phyloP scores from a whole-genome alignment of 2,329 filamentous ascomycete species.

The Albophoma yamanashiensis region DNA sequence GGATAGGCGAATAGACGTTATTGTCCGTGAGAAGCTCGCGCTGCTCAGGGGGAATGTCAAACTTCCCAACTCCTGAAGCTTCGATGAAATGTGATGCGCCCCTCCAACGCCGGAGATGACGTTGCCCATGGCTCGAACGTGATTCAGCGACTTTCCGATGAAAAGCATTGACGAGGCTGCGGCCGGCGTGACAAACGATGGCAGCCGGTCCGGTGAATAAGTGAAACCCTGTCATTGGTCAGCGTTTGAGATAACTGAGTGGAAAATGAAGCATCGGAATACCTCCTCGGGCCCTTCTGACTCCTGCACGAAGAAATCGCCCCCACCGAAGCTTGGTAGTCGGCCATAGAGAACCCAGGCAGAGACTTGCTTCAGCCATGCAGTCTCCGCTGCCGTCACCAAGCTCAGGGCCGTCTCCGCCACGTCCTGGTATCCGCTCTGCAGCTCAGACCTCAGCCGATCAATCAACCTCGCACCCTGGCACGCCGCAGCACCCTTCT shows the following conservation, averaged over 20 bases:
- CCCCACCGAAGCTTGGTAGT: constrained; percentile 62
- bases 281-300: constrained; percentile 30
- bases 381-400: constrained; percentile 68
- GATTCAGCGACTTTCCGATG: constrained; percentile 79
- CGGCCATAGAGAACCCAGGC: constrained; percentile 87
- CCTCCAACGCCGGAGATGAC: constrained; percentile 35
- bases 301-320: constrained; percentile 77
- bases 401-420: constrained; percentile 65
- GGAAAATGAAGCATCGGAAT: constrained; percentile 5
- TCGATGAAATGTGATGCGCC: constrained; percentile 52
- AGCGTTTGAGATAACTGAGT: neutral
- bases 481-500: constrained; percentile 29
- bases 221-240: constrained; percentile 39
- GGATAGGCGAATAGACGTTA: constrained; percentile 67
- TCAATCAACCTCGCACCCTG: constrained; percentile 69
- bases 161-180: constrained; percentile 81
- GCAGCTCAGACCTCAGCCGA: constrained; percentile 60
- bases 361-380: constrained; percentile 84
- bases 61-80: constrained; percentile 57
- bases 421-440: constrained; percentile 83
- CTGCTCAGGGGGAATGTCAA: constrained; percentile 66
- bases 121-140: constrained; percentile 53
- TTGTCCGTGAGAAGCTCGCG: constrained; percentile 57
- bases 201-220: constrained; percentile 51
- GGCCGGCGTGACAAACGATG: constrained; percentile 64